A percentile compares a stretch with the other conserved stretches of the same genome.
Conservation (phyloP, 75 land plant genomes). For the Isoetes taiwanensis region DNA sequence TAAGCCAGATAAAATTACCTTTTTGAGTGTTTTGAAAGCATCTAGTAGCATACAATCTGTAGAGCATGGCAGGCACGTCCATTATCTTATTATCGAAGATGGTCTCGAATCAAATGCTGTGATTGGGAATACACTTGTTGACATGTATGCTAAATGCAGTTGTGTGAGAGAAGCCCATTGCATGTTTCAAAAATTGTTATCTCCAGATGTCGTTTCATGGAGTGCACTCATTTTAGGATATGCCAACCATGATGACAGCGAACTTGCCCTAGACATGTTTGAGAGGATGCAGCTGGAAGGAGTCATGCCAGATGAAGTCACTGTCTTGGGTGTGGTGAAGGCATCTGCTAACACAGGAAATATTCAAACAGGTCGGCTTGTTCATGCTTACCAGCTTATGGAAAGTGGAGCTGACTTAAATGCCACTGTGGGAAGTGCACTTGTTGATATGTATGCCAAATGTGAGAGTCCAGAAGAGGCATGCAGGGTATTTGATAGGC, state of each 20-base stretch:
- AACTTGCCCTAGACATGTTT: conserved; percentile 7
- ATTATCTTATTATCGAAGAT: not conserved
- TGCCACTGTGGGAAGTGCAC: conserved; percentile 21
- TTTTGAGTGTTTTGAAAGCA: conserved; percentile 31
- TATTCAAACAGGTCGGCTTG: conserved; percentile 8
- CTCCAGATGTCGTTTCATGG: no score
- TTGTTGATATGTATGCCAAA: conserved; percentile 12
- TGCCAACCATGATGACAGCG: not conserved
- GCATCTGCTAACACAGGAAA: conserved; percentile 19
- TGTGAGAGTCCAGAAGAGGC: conserved; percentile 13
- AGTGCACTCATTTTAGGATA: no score
- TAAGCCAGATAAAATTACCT: conserved; percentile 37
- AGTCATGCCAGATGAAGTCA: conserved; percentile 13
- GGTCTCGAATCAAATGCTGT: not conserved
- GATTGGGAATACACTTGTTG: no score
- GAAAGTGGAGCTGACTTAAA: conserved; percentile 18
- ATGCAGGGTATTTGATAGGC: conserved; percentile 14
- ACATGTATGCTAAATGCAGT: no score
- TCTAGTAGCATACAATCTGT: not conserved
- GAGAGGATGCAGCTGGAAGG: not conserved
- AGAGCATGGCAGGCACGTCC: not conserved
- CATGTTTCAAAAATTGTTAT: no score
- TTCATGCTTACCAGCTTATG: conserved; percentile 26
- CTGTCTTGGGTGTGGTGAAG: conserved; percentile 25
- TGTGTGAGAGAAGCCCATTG: no score